Percentiles rank a stretch among this genome's conserved stretches.
phyloP scores from a whole-genome alignment of 441 rosid species.

The Dalechampia spathulata region DNA sequence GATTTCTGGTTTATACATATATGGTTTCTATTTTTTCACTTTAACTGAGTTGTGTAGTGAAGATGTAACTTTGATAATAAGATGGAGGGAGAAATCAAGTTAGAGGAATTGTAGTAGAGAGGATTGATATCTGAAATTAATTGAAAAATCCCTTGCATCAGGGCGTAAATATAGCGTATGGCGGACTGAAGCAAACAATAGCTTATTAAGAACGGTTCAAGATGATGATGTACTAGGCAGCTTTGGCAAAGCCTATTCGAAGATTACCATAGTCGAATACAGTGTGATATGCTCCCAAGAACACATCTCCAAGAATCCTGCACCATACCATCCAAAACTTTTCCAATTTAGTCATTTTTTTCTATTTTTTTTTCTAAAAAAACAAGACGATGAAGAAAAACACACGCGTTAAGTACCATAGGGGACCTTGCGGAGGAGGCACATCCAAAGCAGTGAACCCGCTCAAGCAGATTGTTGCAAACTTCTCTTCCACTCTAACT shows the following conservation, averaged over 20 bases:
- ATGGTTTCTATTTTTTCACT: too few species aligned
- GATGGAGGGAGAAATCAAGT: too few species aligned
- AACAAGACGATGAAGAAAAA: not conserved
- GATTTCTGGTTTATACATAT: too few species aligned
- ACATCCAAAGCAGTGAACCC: conserved; percentile 44
- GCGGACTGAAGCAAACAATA: too few species aligned
- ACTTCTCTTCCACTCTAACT: conserved; percentile 31
- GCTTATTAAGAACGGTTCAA: too few species aligned
- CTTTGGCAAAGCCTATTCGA: conserved; percentile 44
- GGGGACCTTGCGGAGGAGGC: conserved; percentile 36
- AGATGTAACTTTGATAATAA: too few species aligned
- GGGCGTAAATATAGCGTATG: too few species aligned
- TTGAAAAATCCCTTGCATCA: too few species aligned
- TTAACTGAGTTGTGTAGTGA: too few species aligned
- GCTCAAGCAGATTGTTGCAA: conserved; percentile 35
- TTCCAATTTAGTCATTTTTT: not conserved
- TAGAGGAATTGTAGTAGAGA: too few species aligned
- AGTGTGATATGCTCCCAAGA: conserved; percentile 56
- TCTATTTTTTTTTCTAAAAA: not conserved
- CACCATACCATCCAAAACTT: conserved; percentile 1
- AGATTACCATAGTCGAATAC: conserved; percentile 49
- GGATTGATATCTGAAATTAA: too few species aligned
- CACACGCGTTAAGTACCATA: conserved; percentile 29
- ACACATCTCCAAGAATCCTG: conserved; percentile 54
- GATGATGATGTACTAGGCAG: too few species aligned